Conservation (phyloP, 176 grass and related monocot genomes). For the Eleusine coracana region DNA sequence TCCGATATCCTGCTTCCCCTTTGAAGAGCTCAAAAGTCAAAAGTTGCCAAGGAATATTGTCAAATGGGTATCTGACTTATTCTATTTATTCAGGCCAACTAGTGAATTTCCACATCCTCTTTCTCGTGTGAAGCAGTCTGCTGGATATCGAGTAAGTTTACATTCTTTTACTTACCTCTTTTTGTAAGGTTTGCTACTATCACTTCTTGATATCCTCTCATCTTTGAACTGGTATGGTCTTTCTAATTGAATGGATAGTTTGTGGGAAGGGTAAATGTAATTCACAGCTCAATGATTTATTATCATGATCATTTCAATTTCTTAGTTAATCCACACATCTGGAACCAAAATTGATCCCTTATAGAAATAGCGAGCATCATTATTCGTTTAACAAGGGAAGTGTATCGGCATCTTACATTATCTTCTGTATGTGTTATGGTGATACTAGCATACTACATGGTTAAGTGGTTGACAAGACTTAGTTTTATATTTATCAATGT, state of each 20-base stretch:
- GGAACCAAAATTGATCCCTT: background rate
- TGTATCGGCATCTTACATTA: background rate
- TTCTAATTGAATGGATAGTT: conserved; percentile 23
- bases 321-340: conserved; percentile 4
- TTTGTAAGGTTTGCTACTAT: background rate
- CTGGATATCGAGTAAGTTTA: conserved; percentile 83
- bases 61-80: conserved; percentile 37
- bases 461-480: background rate
- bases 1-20: conserved; percentile 30
- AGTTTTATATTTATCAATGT: background rate
- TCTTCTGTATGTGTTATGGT: background rate
- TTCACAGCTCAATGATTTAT: background rate
- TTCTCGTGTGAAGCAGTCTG: conserved; percentile 85
- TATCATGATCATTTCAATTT: conserved; percentile 2
- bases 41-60: conserved; percentile 28
- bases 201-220: background rate
- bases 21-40: conserved; percentile 15
- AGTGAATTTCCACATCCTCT: conserved; percentile 98
- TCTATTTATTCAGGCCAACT: conserved; percentile 77
- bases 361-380: background rate
- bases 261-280: background rate
- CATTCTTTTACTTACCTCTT: conserved; percentile 3
- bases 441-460: background rate
- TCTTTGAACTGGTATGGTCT: background rate
- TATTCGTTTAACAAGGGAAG: background rate